A percentile compares a stretch with the other conserved stretches of the same genome.
phyloP scores from a whole-genome alignment of 2,329 filamentous ascomycete genomes.

The Blumeriella jaapii region DNA sequence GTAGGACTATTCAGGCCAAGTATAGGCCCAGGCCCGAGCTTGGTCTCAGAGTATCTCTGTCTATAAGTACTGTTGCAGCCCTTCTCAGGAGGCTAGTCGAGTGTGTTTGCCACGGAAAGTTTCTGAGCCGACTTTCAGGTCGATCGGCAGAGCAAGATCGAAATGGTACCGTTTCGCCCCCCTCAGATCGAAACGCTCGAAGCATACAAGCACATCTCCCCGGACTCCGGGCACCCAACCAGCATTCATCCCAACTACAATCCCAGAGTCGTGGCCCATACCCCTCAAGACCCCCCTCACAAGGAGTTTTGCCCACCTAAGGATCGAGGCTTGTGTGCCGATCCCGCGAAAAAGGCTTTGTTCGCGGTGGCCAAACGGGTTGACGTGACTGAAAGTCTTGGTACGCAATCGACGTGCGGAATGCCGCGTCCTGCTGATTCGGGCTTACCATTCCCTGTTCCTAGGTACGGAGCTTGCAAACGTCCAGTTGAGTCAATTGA shows the following conservation, averaged over 20 bases:
- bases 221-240: conserved; percentile 16
- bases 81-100: too few species aligned
- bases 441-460: not conserved
- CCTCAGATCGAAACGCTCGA: conserved; percentile 13
- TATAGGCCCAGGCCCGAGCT: too few species aligned
- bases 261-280: conserved; percentile 13
- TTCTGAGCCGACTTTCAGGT: too few species aligned
- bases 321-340: conserved; percentile 33
- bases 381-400: conserved; percentile 35
- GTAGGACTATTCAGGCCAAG: too few species aligned
- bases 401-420: too few species aligned
- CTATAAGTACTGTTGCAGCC: too few species aligned
- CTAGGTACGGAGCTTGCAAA: conserved; percentile 21
- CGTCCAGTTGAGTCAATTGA: conserved; percentile 20
- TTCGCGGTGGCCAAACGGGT: conserved; percentile 29
- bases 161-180: conserved; percentile 11
- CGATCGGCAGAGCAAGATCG: too few species aligned
- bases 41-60: too few species aligned
- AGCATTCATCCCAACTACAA: conserved; percentile 17
- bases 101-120: too few species aligned
- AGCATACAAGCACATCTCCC: conserved; percentile 20
- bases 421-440: too few species aligned
- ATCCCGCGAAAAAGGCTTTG: conserved; percentile 34
- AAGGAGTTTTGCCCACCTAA: conserved; percentile 18
- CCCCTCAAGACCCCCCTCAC: conserved; percentile 12